Conservation (phyloP, 139 green algal genomes). For the Picochlorum sp. region DNA sequence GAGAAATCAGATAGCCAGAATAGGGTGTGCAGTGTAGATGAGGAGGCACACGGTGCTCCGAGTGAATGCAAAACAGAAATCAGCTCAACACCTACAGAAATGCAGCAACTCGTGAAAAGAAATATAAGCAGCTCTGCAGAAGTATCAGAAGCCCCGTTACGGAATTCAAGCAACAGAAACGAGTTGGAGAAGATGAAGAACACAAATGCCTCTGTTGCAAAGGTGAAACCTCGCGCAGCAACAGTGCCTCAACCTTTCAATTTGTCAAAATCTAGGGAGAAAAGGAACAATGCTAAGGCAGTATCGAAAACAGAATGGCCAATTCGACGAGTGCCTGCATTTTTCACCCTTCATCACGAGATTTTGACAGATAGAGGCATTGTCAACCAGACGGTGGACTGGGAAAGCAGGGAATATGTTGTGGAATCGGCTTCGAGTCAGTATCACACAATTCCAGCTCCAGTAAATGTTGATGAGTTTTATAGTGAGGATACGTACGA, state of each 20-base stretch:
- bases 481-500: background rate
- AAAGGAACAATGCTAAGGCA: background rate
- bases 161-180: background rate
- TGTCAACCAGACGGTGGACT: conserved; percentile 19
- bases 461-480: background rate
- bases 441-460: background rate
- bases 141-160: background rate
- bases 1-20: background rate
- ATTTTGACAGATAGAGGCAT: conserved; percentile 9
- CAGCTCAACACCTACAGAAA: conserved; percentile 1
- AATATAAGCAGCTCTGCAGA: background rate
- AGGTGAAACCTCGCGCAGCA: background rate
- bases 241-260: conserved; percentile 6
- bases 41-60: background rate
- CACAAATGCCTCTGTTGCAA: background rate
- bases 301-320: background rate
- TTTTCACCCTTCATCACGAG: conserved; percentile 22
- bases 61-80: background rate
- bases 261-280: conserved; percentile 4
- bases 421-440: background rate
- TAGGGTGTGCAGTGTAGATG: background rate
- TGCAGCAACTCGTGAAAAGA: background rate
- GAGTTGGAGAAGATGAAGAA: background rate
- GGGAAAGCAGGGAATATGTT: conserved; percentile 4
- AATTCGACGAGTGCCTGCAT: conserved; percentile 15